Percentiles rank a stretch among this genome's conserved stretches.
phyloP scores from a whole-genome alignment of 208 protist species.

The Leptomonas seymouri region DNA sequence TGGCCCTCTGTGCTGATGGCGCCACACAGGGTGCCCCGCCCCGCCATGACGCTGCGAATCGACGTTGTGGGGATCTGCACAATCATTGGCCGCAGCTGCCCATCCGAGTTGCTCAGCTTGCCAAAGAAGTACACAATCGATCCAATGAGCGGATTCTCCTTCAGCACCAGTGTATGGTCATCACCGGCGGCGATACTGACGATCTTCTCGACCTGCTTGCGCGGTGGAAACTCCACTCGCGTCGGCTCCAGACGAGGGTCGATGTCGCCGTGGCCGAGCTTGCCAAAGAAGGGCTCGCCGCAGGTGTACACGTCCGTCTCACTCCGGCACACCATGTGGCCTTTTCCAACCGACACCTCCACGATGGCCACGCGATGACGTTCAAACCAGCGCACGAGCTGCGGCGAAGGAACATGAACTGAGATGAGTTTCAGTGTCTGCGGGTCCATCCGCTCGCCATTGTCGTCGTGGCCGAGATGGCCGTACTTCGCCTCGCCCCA shows the following conservation, averaged over 20 bases:
- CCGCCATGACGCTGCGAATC: conserved; percentile 45
- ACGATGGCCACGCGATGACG: conserved; percentile 65
- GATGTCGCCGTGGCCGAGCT: conserved; percentile 69
- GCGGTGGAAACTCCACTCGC: conserved; percentile 65
- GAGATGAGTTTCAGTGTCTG: conserved; percentile 62
- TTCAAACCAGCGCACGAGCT: conserved; percentile 70
- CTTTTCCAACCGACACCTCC: conserved; percentile 64
- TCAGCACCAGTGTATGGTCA: conserved; percentile 79
- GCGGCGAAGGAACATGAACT: conserved; percentile 46
- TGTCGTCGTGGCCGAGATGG: conserved; percentile 73
- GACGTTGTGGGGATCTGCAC: conserved; percentile 40
- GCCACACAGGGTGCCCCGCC: conserved; percentile 52
- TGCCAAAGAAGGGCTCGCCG: conserved; percentile 72
- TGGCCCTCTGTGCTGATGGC: conserved; percentile 42
- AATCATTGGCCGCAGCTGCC: conserved; percentile 55
- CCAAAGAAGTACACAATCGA: conserved; percentile 85
- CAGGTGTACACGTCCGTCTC: conserved; percentile 75
- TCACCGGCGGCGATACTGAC: conserved; percentile 70
- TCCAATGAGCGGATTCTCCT: conserved; percentile 55
- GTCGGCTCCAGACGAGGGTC: conserved; percentile 38
- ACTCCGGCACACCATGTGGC: conserved; percentile 65
- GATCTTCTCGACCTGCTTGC: conserved; percentile 54
- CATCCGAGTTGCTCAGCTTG: conserved; percentile 57
- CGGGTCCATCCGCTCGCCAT: conserved; percentile 58
- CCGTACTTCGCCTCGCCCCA: conserved; percentile 80